Base-by-base conservation (phyloP, 2,329 filamentous ascomycete species). In the Lachnellula cervina region DNA sequence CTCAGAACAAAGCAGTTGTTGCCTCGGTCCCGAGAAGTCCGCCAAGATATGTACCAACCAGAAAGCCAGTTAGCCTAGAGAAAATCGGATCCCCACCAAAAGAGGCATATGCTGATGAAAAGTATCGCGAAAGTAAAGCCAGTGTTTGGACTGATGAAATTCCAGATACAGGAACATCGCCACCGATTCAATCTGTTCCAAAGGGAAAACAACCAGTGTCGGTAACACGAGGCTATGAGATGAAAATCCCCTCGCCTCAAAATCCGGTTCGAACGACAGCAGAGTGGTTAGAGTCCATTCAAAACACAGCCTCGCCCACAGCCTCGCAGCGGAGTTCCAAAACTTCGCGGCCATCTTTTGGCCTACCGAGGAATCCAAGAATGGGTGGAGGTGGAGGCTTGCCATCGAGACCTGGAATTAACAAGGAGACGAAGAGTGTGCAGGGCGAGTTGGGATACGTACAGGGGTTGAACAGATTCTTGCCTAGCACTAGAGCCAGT, bases 111-210 rank as follows among this genome's bases (percentile, higher is more conserved):
- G 16, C 34, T 45, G 23, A 35, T 9, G 43, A 45, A 11, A 21
- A 25, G 11, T 60, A 61, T 23, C 35, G 63, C 21, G 61, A 65
- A 35, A 65, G 58, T 51, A 63, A 64, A 58, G 59, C 58, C n/a
- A 63, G 58, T 28, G 53, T 62, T 21, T 68, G 66, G 66, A 68
- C 62, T 3, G 65, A 68, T 43, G 66, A 66, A 16, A 40, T 60
- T 1, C 59, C 56, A 2, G 52, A 57, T 23, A 42, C 55, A 11
- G 46, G 40, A 5, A 49, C 56, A 4, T 57, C 62, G 11, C 54
- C 61, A 28, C 50, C 54, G 5, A 42, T 58, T 5, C 37, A 50
- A 32, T 53, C 57, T 7, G 57, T 56, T 9, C 59, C 54, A 4
- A 8, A 23, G 7, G 43, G 38, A 2, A 8, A 23, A 5, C 38